These are phyloP conservation scores for Sungouiella thailandica DNA, from an alignment of 805 yeast genomes.

Conservation along the genomic window DNA sequence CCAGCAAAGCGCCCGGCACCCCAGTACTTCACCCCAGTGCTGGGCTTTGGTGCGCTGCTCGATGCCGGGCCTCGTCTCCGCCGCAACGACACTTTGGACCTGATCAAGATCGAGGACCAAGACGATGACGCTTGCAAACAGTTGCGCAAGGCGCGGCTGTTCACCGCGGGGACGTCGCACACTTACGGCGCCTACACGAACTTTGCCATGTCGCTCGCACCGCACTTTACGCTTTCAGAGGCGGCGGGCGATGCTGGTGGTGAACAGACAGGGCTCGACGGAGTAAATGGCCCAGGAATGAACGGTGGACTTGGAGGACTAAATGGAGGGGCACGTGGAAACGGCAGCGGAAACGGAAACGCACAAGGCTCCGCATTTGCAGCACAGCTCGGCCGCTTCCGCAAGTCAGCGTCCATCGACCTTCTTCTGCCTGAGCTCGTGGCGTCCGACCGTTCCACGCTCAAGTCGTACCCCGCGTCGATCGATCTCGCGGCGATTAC, in stretches of 20 bases:
- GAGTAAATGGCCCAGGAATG: too few relatives aligned
- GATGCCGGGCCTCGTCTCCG: background rate
- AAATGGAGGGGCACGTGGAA: too few relatives aligned
- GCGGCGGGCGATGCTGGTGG: background rate
- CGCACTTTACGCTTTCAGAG: background rate
- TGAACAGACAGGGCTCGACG: too few relatives aligned
- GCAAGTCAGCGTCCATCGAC: constrained; percentile 9
- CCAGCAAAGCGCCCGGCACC: constrained; percentile 8
- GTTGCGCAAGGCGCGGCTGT: constrained; percentile 34
- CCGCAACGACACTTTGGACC: constrained; percentile 26
- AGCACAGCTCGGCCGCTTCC: background rate
- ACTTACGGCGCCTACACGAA: background rate
- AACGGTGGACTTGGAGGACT: too few relatives aligned
- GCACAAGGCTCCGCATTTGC: too few relatives aligned
- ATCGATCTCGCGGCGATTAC: constrained; percentile 54
- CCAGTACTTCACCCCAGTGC: constrained; percentile 14
- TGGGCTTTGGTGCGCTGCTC: constrained; percentile 12
- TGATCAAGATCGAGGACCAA: constrained; percentile 33
- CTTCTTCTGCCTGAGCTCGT: constrained; percentile 14
- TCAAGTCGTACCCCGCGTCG: constrained; percentile 45
- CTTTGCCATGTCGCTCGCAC: background rate
- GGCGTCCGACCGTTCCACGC: constrained; percentile 8
- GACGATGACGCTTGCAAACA: constrained; percentile 42
- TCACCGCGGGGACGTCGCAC: constrained; percentile 3
- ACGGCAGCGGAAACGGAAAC: too few relatives aligned